phyloP scores from a whole-genome alignment of 2,329 filamentous ascomycete species.

The Aureobasidium uvarum region DNA sequence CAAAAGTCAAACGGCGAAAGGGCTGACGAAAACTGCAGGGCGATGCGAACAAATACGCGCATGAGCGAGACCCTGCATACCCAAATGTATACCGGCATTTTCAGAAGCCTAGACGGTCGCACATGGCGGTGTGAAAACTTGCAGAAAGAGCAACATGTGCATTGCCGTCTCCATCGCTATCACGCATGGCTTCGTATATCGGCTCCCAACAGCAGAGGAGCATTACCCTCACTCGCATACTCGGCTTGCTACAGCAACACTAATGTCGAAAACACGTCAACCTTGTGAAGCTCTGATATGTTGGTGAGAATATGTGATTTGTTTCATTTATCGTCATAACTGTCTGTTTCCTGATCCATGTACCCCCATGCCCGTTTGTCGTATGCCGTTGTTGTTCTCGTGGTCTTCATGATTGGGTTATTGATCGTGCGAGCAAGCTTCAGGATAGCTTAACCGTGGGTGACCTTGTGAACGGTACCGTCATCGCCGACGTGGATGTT shows the following conservation, averaged over 20 bases:
- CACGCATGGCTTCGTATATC: conserved; percentile 1
- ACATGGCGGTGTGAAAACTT: conserved; percentile 14
- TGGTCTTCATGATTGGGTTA: conserved; percentile 8
- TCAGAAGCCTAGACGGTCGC: conserved; percentile 19
- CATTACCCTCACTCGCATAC: too few relatives aligned
- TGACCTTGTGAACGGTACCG: conserved; percentile 51
- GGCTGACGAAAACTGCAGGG: conserved; percentile 3
- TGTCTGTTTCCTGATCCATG: conserved; percentile 8
- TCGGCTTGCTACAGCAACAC: not conserved
- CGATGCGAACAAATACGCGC: not conserved
- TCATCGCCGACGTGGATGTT: conserved; percentile 52
- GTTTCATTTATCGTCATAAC: not conserved
- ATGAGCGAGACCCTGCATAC: conserved; percentile 20
- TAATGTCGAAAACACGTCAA: conserved; percentile 1
- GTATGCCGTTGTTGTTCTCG: conserved; percentile 6
- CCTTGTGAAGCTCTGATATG: not conserved
- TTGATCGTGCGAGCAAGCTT: not conserved
- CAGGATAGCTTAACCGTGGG: conserved; percentile 41
- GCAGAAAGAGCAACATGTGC: conserved; percentile 2
- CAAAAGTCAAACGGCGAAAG: conserved; percentile 10
- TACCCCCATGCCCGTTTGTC: not conserved
- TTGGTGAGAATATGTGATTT: not conserved
- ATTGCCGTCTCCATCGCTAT: not conserved
- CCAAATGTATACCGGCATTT: not conserved
- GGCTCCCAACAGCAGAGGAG: not conserved